Conservation (phyloP, 768 basidiomycete genomes). For the Chalciporus pseudorubinellus region DNA sequence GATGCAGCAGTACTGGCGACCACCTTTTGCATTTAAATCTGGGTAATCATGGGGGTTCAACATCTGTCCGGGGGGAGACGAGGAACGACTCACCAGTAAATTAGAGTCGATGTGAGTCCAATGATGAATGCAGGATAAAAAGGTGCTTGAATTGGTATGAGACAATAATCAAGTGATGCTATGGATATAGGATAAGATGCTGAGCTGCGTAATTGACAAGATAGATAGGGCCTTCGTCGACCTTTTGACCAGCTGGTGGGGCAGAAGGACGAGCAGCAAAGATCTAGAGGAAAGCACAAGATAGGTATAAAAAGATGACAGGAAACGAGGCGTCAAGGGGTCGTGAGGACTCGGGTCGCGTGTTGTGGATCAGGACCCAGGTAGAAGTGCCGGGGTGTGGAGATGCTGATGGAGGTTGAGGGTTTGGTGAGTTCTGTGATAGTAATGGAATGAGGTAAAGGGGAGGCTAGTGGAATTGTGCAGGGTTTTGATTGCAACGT, state of each 20-base stretch:
- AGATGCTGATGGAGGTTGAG: constrained; percentile 36
- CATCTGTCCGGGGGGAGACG: constrained; percentile 7
- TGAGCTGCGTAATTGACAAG: constrained; percentile 38
- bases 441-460: constrained; percentile 55
- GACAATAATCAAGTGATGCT: constrained; percentile 48
- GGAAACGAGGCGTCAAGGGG: constrained; percentile 46
- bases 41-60: constrained; percentile 27
- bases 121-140: constrained; percentile 49
- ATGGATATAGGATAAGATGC: constrained; percentile 41
- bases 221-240: constrained; percentile 39
- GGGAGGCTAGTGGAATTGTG: constrained; percentile 48
- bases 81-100: constrained; percentile 44
- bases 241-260: constrained; percentile 35
- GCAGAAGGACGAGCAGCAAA: constrained; percentile 37
- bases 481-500: constrained; percentile 81
- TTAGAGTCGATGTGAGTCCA: constrained; percentile 40
- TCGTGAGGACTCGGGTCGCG: constrained; percentile 52
- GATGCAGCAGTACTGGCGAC: constrained; percentile 54
- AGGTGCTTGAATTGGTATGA: constrained; percentile 42
- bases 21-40: constrained; percentile 70
- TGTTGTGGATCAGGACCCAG: constrained; percentile 35
- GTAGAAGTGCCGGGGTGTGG: constrained; percentile 25
- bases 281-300: constrained; percentile 40
- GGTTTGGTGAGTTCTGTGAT: constrained; percentile 36
- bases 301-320: constrained; percentile 55